Evolutionary conservation across 768 basidiomycete species (phyloP).

Genomic region (Suillus sp.): DNA sequence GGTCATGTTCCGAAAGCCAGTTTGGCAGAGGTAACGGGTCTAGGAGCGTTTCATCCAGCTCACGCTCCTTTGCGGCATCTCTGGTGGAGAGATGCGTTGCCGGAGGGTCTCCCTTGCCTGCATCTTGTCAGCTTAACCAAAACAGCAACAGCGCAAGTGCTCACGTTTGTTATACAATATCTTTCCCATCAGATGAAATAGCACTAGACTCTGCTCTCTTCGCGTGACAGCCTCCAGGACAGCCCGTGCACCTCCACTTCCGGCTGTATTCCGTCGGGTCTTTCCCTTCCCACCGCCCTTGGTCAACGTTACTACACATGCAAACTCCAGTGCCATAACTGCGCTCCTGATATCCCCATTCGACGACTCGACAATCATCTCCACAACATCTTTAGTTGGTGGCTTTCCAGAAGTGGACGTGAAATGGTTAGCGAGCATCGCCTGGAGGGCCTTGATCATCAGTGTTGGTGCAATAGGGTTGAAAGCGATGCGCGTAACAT

Average conservation of each 20-base stretch:
- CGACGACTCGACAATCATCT: constrained; percentile 74
- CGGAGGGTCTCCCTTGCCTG: constrained; percentile 78
- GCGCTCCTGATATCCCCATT: constrained; percentile 94
- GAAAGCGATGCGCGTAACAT: constrained; percentile 81
- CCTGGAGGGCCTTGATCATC: constrained; percentile 75
- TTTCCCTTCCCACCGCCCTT: constrained; percentile 36
- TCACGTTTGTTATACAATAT: constrained; percentile 94
- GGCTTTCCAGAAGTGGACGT: constrained; percentile 33
- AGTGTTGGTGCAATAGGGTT: constrained; percentile 90
- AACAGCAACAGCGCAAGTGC: constrained; percentile 22
- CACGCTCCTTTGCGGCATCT: constrained; percentile 63
- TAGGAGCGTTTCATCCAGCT: constrained; percentile 53
- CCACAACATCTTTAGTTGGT: constrained; percentile 68
- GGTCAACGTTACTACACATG: constrained; percentile 50
- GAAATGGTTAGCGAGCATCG: constrained; percentile 54
- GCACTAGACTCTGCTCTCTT: constrained; percentile 80
- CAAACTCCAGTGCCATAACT: constrained; percentile 91
- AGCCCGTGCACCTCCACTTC: constrained; percentile 26
- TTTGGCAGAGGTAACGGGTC: constrained; percentile 59
- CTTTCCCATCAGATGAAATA: constrained; percentile 94
- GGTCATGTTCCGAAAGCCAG: constrained; percentile 60
- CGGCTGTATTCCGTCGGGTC: constrained; percentile 30
- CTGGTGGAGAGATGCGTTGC: constrained; percentile 55
- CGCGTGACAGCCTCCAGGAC: constrained; percentile 76
- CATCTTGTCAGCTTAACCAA: constrained; percentile 12